These are phyloP conservation scores for Saksenaea oblongispora DNA, from an alignment of 371 early-diverging fungal species.

Conservation along the genomic window DNA sequence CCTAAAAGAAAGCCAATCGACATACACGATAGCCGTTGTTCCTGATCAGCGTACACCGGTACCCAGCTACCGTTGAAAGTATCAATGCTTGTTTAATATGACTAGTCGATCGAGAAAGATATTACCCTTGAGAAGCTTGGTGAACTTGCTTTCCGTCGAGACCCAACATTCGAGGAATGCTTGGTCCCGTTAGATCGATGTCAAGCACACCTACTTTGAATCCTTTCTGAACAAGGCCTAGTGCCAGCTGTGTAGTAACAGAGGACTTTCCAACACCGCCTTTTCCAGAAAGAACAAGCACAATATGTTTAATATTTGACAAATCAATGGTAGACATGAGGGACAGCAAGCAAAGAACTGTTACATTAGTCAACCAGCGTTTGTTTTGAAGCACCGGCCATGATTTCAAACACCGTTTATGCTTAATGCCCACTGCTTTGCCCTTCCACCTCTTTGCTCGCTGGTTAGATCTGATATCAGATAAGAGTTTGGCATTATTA, in stretches of 20 bases:
- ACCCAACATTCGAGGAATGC: constrained; percentile 82
- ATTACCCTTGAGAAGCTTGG: constrained; percentile 69
- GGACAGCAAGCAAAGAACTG: no score
- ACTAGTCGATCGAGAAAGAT: background rate
- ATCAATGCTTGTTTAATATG: background rate
- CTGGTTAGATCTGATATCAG: no score
- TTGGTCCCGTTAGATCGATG: constrained; percentile 96
- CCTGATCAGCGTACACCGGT: constrained; percentile 85
- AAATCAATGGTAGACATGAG: constrained; percentile 37
- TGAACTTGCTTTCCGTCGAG: constrained; percentile 78
- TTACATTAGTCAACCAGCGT: no score
- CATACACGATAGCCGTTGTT: constrained; percentile 71
- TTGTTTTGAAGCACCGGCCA: no score
- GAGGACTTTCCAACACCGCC: constrained; percentile 96
- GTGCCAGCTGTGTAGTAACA: constrained; percentile 66
- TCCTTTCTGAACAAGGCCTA: constrained; percentile 56
- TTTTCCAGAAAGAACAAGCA: constrained; percentile 92
- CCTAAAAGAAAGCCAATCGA: constrained; percentile 88
- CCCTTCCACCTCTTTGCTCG: no score
- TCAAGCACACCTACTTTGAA: constrained; percentile 85
- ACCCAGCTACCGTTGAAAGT: constrained; percentile 68
- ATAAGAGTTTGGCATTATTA: no score
- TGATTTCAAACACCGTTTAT: no score
- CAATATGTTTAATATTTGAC: constrained; percentile 62
- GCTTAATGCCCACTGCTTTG: no score